Evolutionary conservation across 129 eudicot species (phyloP).

Genomic region (Smallanthus sonchifolius): DNA sequence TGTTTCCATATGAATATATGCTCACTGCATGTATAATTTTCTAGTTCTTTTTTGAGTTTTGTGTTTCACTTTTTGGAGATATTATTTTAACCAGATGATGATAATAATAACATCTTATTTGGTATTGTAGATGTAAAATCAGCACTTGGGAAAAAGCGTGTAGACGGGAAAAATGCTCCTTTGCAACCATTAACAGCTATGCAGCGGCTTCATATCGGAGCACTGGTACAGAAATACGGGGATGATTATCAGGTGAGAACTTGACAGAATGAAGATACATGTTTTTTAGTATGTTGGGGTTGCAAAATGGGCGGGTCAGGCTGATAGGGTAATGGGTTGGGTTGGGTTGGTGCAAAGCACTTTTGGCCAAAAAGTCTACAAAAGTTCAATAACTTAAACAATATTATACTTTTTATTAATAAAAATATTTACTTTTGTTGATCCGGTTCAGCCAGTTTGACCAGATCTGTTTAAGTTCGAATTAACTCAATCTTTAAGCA

Average conservation of each 20-base stretch:
- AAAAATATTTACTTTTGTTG: background rate
- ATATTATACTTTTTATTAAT: background rate
- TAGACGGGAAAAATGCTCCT: conserved; percentile 68
- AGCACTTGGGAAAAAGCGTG: conserved; percentile 89
- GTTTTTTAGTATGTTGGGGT: background rate
- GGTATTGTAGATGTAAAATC: conserved; percentile 62
- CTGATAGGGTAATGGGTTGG: background rate
- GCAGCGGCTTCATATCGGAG: conserved; percentile 57
- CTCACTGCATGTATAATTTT: background rate
- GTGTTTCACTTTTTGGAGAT: too few relatives aligned
- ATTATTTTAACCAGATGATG: too few relatives aligned
- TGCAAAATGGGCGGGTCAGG: background rate
- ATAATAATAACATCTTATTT: background rate
- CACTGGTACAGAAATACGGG: conserved; percentile 71
- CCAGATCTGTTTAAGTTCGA: too few relatives aligned
- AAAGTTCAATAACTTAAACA: background rate
- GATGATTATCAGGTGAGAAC: conserved; percentile 74
- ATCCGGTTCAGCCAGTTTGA: background rate
- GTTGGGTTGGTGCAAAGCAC: background rate
- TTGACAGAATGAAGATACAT: background rate
- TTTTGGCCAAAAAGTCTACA: background rate
- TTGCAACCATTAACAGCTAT: conserved; percentile 79
- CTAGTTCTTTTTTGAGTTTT: background rate
- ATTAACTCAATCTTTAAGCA: background rate
- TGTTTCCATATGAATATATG: too few relatives aligned